phyloP scores from a whole-genome alignment of 1,284 basidiomycete species.

The Chiua sp. region DNA sequence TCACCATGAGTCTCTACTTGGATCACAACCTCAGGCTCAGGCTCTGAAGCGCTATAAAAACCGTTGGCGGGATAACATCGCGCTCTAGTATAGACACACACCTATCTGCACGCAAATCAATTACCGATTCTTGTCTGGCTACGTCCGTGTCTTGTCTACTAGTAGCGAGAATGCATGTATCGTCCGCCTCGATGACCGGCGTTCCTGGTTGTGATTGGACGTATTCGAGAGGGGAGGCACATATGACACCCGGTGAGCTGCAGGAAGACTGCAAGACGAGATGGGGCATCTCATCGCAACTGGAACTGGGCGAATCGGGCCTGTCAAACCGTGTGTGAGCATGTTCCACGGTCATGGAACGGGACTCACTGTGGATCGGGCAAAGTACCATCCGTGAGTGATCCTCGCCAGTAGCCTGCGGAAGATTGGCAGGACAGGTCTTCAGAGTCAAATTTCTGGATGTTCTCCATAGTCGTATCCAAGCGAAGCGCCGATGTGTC shows the following conservation, averaged over 20 bases:
- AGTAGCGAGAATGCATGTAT: not conserved
- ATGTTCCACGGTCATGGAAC: not conserved
- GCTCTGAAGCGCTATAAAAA: slow-evolving; percentile 1
- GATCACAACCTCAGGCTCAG: too few species aligned
- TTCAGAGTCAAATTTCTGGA: not conserved
- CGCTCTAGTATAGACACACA: not conserved
- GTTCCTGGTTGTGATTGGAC: not conserved
- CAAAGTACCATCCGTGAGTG: not conserved
- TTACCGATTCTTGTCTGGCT: not conserved
- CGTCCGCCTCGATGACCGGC: not conserved
- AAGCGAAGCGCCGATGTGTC: not conserved
- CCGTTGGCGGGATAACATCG: not conserved
- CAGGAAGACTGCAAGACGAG: not conserved
- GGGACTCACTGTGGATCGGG: not conserved
- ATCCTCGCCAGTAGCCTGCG: not conserved
- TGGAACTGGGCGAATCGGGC: not conserved
- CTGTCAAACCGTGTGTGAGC: too few species aligned
- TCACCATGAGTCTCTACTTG: not conserved
- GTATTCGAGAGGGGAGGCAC: not conserved
- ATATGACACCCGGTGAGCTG: not conserved
- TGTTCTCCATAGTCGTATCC: not conserved
- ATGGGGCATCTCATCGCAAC: not conserved
- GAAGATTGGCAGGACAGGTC: not conserved
- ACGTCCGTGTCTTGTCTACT: not conserved
- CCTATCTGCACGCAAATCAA: slow-evolving; percentile 3